Base-by-base conservation (phyloP, 345 rosid species). In the Lumnitzera littorea region DNA sequence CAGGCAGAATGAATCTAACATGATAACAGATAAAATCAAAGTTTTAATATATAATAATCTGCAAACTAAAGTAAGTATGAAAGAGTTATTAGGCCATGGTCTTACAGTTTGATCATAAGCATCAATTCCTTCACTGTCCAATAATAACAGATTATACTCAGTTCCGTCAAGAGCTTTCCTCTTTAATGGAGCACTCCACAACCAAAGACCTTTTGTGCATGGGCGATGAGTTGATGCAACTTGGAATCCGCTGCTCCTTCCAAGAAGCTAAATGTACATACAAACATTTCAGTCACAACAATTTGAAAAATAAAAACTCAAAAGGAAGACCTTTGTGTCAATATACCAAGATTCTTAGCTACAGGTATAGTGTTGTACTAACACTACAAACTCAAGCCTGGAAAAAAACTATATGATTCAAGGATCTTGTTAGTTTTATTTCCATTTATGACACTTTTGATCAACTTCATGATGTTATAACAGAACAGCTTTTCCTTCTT, bases 81-180 rank as follows among this genome's bases (percentile, higher is more conserved):
- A 24, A 49, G 48, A 50, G 43, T 36, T 15, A 60, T 24, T 24
- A 3, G 17, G 70, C 16, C 27, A 13, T 50, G 50, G 56, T 65
- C 95, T 66, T 66, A 94, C 99, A 51, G 99, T 95, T 81, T 95
- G 99, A 70, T 95, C 97, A 43, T 80, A 91, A 50, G 99, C 95
- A 78, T 91, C 96, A 63, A 95, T 91, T 51, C 99, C 99, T 88
- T 95, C 99, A 58, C 87, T 82, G 72, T 95, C 99, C 60, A 95
- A 77, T 15, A 95, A 78, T 67, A 95, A 66, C 10, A 95, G 96
- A 70, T 86, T 95, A 68, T 91, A 95, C 68, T 91, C 88, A 14
- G 88, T 83, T 64, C 99, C 97, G 68, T 95, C 99, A 57, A 95
- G 92, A 66, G 95, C 84, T 65, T 82, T 88, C 78, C 88, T 76